A percentile compares a stretch with the other conserved stretches of the same genome.
Evolutionary conservation across 2,329 filamentous ascomycete genomes (phyloP).

Genomic region (Helminthosporium solani): DNA sequence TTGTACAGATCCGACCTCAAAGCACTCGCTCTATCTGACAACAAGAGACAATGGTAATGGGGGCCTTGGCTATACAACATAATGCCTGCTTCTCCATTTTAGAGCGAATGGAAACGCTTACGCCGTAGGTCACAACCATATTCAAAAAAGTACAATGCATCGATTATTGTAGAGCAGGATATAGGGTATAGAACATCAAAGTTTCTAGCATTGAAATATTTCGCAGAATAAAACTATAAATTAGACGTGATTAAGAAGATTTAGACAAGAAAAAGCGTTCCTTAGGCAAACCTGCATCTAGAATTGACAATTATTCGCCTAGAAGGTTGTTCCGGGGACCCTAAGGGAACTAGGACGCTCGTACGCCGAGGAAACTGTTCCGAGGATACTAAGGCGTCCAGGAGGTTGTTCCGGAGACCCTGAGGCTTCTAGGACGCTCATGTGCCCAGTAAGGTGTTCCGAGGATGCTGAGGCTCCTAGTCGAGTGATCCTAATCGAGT

Average conservation of each 20-base stretch:
- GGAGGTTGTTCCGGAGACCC: slow-evolving; percentile 4
- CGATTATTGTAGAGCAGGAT: slow-evolving; percentile 4
- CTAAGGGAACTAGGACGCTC: slow-evolving; percentile 5
- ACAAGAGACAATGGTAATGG: slow-evolving; percentile 4
- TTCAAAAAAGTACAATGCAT: slow-evolving; percentile 6
- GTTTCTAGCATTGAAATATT: slow-evolving; percentile 8
- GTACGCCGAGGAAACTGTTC: slow-evolving; percentile 5
- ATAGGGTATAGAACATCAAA: slow-evolving; percentile 5
- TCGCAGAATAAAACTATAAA: slow-evolving; percentile 6
- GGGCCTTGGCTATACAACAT: slow-evolving; percentile 4
- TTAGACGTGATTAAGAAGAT: slow-evolving; percentile 6
- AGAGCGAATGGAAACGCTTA: slow-evolving; percentile 6
- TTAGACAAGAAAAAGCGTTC: slow-evolving; percentile 6
- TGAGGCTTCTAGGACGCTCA: background rate
- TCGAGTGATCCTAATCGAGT: slow-evolving; percentile 1
- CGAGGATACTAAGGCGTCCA: slow-evolving; percentile 5
- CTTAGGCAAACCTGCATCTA: slow-evolving; percentile 5
- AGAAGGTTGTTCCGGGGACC: slow-evolving; percentile 5
- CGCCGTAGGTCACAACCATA: slow-evolving; percentile 4
- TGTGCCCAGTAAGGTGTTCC: background rate
- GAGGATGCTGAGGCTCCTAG: slow-evolving; percentile 2
- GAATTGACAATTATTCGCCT: slow-evolving; percentile 3
- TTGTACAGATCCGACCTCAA: slow-evolving; percentile 4
- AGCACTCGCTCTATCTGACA: slow-evolving; percentile 3
- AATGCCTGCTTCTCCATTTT: slow-evolving; percentile 6